Base-by-base conservation (phyloP, 371 early-diverging fungal species). In the Mortierella sp. region DNA sequence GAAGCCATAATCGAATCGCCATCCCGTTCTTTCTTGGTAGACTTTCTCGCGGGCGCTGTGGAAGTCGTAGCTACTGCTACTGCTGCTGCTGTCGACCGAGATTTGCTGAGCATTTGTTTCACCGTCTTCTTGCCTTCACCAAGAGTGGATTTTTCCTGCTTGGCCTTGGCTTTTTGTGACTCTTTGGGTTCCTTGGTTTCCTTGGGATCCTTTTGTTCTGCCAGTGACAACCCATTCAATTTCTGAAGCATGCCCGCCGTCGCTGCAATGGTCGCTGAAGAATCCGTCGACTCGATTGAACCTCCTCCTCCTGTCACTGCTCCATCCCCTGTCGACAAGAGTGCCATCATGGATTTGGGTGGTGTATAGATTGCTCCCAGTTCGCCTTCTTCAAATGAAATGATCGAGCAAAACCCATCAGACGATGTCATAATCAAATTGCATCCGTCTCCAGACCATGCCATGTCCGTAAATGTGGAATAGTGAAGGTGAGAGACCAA, bases 381-480 rank as follows among this genome's bases (percentile, higher is more conserved):
- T 66, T 90, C 90, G 14, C 81, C 79, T 30, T 87, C 80, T 6
- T 89, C 86, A 79, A 96, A 93, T 5, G 88, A 84, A 24, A 91
- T 87, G 7, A 94, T 82, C n/a, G 94, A 92, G 61, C 93, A 94
- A 74, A 91, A 97, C 1, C 98, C 98, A 72, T 97, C 98, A 2
- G 91, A 87, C 0, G 95, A 94, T 1, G 94, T 82, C 56, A 95
- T 78, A 58, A 95, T 80, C 41, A 96, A 69, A 4, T 85, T 84
- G 14, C 82, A 81, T 10, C 95, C 96, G 79, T 94, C 92, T 46
- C 78, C 71, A 2, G 93, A 91, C 96, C 96, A 96, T 16, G 93
- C 80, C 54, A 95, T 70, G 74, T 97, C 98, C 7, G 95, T 95
- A 54, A 96, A 83, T 6, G 95, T 86, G 26, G 95, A 92, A 81